Evolutionary conservation across 2,329 filamentous ascomycete genomes (phyloP).

Genomic region (Aspergillus quadricinctus): DNA sequence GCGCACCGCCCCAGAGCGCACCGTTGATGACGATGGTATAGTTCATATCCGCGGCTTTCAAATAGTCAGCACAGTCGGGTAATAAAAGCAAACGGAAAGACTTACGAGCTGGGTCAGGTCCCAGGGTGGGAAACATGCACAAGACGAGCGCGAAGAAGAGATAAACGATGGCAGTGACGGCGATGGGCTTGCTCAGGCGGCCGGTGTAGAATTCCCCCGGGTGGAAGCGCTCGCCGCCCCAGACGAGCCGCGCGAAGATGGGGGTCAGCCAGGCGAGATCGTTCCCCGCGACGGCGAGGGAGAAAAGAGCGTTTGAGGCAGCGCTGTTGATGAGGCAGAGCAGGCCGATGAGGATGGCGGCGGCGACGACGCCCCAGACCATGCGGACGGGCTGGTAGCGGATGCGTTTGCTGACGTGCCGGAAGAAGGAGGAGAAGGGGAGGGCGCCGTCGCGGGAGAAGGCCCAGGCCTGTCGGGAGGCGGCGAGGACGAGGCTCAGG

Average conservation of each 20-base stretch:
- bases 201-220: constrained; percentile 59
- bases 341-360: constrained; percentile 51
- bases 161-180: constrained; percentile 51
- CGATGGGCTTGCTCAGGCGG: constrained; percentile 49
- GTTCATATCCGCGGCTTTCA: constrained; percentile 50
- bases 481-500: constrained; percentile 53
- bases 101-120: constrained; percentile 48
- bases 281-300: constrained; percentile 49
- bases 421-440: constrained; percentile 55
- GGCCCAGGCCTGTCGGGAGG: constrained; percentile 58
- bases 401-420: constrained; percentile 50
- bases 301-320: constrained; percentile 55
- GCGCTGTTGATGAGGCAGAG: constrained; percentile 54
- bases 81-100: neutral
- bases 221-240: constrained; percentile 54
- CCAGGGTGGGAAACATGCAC: constrained; percentile 56
- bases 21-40: constrained; percentile 59
- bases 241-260: constrained; percentile 53
- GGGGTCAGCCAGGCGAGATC: constrained; percentile 57
- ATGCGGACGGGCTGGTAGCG: constrained; percentile 56
- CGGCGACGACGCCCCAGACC: constrained; percentile 52
- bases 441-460: constrained; percentile 59
- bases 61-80: neutral
- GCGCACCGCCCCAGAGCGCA: constrained; percentile 52
- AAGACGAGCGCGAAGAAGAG: constrained; percentile 52